Evolutionary conservation across 441 rosid genomes (phyloP).

Genomic region (Hura crepitans): DNA sequence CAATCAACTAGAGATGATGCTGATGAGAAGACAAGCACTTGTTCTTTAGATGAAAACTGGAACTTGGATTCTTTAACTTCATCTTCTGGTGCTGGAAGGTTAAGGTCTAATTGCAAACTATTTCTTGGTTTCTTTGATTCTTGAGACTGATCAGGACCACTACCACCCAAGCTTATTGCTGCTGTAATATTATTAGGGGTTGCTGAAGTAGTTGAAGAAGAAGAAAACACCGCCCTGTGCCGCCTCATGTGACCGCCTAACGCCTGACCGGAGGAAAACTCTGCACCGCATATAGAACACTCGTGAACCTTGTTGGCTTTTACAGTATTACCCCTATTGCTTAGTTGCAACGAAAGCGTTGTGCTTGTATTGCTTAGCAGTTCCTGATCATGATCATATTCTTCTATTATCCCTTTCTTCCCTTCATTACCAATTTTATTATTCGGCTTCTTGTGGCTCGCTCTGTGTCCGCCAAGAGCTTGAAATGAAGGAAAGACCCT

Average conservation of each 20-base stretch:
- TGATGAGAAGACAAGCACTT: constrained; percentile 46
- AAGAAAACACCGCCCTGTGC: constrained; percentile 54
- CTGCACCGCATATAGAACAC: constrained; percentile 81
- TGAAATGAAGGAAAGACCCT: constrained; percentile 80
- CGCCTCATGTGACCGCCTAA: constrained; percentile 94
- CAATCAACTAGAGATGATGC: constrained; percentile 80
- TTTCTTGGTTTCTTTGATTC: constrained; percentile 47
- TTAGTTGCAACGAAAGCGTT: constrained; percentile 48
- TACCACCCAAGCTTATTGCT: constrained; percentile 33
- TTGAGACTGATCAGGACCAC: constrained; percentile 22
- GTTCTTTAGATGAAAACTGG: constrained; percentile 34
- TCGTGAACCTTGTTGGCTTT: constrained; percentile 62
- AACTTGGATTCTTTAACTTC: constrained; percentile 36
- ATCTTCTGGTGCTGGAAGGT: constrained; percentile 84
- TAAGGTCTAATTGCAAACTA: constrained; percentile 69
- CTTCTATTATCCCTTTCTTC: constrained; percentile 10
- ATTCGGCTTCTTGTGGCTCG: constrained; percentile 82
- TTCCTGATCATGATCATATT: constrained; percentile 7
- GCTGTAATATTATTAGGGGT: background rate
- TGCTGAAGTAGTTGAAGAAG: constrained; percentile 22
- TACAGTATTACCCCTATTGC: constrained; percentile 20
- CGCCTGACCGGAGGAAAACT: constrained; percentile 88
- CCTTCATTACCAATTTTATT: constrained; percentile 21
- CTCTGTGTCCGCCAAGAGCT: constrained; percentile 92
- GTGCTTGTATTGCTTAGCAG: constrained; percentile 27